Percentiles rank a stretch among this genome's conserved stretches.
Conservation (phyloP, 257 asterid species). For the Salvia rosmarinus region DNA sequence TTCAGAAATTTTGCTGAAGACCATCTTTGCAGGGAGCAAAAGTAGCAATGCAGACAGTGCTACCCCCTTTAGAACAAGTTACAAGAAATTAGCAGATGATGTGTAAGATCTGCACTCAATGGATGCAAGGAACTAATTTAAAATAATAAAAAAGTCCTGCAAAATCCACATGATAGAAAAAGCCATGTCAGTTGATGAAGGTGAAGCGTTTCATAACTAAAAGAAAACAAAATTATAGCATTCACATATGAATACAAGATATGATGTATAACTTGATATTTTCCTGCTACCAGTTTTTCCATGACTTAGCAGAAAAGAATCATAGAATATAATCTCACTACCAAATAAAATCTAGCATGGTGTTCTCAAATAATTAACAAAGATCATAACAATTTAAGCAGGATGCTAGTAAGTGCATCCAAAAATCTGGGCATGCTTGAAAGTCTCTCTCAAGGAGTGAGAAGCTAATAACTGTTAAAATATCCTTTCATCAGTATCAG, state of each 20-base stretch:
- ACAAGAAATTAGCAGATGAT: slow-evolving; percentile 5
- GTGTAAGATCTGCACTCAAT: not conserved
- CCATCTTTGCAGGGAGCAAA: slow-evolving; percentile 47
- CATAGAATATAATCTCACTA: not conserved
- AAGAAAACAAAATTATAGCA: not conserved
- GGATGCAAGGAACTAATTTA: slow-evolving; percentile 12
- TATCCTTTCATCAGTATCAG: slow-evolving; percentile 16
- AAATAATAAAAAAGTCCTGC: slow-evolving; percentile 32
- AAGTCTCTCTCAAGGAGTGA: slow-evolving; percentile 9
- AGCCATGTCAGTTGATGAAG: slow-evolving; percentile 15
- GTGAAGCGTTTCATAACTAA: slow-evolving; percentile 1
- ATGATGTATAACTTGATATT: not conserved
- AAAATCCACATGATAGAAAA: slow-evolving; percentile 14
- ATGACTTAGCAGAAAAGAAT: not conserved
- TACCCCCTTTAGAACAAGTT: slow-evolving; percentile 28
- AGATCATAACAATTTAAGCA: slow-evolving; percentile 8
- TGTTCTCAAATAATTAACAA: not conserved
- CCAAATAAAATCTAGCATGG: slow-evolving; percentile 8
- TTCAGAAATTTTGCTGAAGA: slow-evolving; percentile 54
- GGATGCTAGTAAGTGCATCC: not conserved
- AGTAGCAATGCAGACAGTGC: slow-evolving; percentile 25
- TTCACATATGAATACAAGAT: not conserved
- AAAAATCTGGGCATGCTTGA: slow-evolving; percentile 12
- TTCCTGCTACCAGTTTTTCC: not conserved
- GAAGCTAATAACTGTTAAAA: not conserved